Base-by-base conservation (phyloP, 352 stramenopile species). In the Phytophthora kernoviae region DNA sequence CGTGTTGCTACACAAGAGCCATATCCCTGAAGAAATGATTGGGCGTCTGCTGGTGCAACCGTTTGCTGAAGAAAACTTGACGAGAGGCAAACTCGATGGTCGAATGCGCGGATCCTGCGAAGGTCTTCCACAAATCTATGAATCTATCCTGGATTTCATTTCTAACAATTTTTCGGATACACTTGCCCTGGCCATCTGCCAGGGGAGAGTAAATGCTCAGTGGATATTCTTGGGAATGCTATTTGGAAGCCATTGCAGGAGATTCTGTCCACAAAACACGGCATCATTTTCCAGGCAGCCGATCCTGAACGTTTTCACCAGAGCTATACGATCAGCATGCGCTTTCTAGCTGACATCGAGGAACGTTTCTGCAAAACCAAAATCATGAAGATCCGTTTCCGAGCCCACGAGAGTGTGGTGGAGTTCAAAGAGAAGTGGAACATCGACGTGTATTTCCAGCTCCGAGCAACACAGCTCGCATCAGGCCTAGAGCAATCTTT, bases 361-460 rank as follows among this genome's bases (percentile, higher is more conserved):
- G 46, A 65, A 1, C 54, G 51, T 4, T 81, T 91, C 27, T 94
- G 83, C 40, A 68, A 58, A n/a, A 87, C 43, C 9, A 62, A 87
- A 17, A 56, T 59, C 2, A 87, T 88, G 72, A 84, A 77, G 54
- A 71, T 45, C 5, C 81, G 86, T 1, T 94, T 96, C 33, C 75
- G 81, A 15, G 70, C 64, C 5, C 82, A 93, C 30, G 81, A 93
- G 34, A 90, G 75, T 17, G 79, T 90, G 11, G 54, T 89, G 4
- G 73, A 89, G 32, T 96, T 96, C 63, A 90, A 88, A 53, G 84
- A 93, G 42, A 91, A 89, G 63, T 96, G 87, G 87, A 94, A 96
- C 51, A 76, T 93, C 54, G 86, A 93, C 37, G 81, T 94, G 17
- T 96, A 96, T 70, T 94, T 93, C 48, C 84, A 96, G 54, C 64